phyloP scores from a whole-genome alignment of 208 protist species.

The Crithidia brevicula region DNA sequence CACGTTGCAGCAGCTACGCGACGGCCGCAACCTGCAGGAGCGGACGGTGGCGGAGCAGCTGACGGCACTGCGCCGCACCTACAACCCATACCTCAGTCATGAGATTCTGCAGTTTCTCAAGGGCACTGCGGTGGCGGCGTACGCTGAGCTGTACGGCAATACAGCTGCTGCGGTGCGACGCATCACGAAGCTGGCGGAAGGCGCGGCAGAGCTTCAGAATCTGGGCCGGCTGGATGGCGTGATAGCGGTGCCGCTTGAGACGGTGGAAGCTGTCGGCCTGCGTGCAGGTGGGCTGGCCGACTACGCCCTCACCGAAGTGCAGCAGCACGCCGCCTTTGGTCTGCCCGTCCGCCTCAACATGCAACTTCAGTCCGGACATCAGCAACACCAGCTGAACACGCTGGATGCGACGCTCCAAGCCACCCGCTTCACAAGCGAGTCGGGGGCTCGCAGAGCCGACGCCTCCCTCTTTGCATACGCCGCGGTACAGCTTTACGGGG shows the following conservation, averaged over 20 bases:
- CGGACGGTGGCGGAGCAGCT: constrained; percentile 59
- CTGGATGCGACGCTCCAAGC: constrained; percentile 23
- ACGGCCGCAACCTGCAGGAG: constrained; percentile 39
- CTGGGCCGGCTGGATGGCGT: constrained; percentile 28
- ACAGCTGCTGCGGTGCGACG: constrained; percentile 27
- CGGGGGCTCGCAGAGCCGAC: constrained; percentile 11
- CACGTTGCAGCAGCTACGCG: constrained; percentile 45
- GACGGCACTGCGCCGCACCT: constrained; percentile 59
- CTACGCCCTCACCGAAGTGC: constrained; percentile 52
- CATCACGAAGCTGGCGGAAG: constrained; percentile 27
- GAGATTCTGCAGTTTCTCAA: constrained; percentile 75
- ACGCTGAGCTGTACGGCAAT: constrained; percentile 78
- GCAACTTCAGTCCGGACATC: constrained; percentile 15
- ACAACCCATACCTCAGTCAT: constrained; percentile 73
- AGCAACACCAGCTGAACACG: constrained; percentile 24
- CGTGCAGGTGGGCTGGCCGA: constrained; percentile 27
- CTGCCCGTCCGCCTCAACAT: constrained; percentile 52
- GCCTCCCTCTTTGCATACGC: constrained; percentile 54
- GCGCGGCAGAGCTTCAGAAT: constrained; percentile 20
- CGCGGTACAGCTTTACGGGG: constrained; percentile 52
- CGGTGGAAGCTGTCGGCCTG: constrained; percentile 38
- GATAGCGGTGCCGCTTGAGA: constrained; percentile 36
- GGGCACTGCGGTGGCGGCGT: constrained; percentile 62
- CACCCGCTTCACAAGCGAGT: constrained; percentile 12
- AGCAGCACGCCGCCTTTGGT: constrained; percentile 69